Evolutionary conservation across 208 protist species (phyloP).

Genomic region (Entamoeba invadens): DNA sequence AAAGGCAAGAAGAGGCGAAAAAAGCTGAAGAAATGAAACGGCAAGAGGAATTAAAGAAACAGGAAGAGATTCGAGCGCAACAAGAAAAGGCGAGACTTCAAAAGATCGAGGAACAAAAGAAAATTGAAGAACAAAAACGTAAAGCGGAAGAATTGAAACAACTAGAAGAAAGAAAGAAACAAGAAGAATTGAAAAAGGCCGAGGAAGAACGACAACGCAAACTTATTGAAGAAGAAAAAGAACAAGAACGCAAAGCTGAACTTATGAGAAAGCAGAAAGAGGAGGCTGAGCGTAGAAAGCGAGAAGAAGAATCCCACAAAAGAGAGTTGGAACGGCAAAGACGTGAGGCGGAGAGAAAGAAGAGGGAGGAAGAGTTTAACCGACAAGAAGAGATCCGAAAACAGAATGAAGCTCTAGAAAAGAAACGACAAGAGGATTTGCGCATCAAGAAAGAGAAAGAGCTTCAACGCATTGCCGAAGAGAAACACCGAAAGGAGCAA

Average conservation of each 20-base stretch:
- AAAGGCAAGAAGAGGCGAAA: not conserved
- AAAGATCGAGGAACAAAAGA: not conserved
- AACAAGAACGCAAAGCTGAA: not conserved
- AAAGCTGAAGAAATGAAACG: not conserved
- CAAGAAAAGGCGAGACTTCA: not conserved
- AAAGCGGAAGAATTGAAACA: not conserved
- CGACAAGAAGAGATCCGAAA: not conserved
- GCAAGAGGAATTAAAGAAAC: not conserved
- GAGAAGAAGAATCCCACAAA: not conserved
- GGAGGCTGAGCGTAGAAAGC: not conserved
- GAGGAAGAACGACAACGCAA: not conserved
- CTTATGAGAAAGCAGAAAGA: conserved; percentile 3
- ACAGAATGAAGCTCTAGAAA: not conserved
- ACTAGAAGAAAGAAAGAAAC: conserved; percentile 2
- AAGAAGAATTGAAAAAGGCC: not conserved
- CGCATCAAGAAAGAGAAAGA: not conserved
- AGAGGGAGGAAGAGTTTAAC: not conserved
- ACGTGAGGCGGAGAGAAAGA: not conserved
- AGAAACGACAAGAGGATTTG: conserved; percentile 1
- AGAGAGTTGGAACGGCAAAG: not conserved
- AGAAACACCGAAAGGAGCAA: not conserved
- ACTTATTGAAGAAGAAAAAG: not conserved
- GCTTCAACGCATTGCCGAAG: too few relatives aligned
- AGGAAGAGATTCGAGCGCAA: not conserved
- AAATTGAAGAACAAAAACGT: not conserved